Conservation (phyloP, 2,329 filamentous ascomycete genomes). For the Ophiosphaerella korrae region DNA sequence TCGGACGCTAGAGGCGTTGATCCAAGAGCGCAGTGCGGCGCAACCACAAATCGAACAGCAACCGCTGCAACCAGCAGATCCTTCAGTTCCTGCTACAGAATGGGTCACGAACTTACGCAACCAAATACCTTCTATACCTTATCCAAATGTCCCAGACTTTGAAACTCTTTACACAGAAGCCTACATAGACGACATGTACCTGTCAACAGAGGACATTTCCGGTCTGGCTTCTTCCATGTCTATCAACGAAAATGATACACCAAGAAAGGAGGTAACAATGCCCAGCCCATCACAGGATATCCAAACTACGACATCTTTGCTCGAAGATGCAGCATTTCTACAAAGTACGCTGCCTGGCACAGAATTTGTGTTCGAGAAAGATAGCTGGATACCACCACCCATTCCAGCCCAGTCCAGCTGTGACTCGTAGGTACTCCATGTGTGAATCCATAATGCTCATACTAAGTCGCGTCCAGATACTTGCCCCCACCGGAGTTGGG, state of each 20-base stretch:
- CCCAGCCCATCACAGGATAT: constrained; percentile 1
- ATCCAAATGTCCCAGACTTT: constrained; percentile 12
- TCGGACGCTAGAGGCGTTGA: constrained; percentile 26
- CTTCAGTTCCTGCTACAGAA: constrained; percentile 16
- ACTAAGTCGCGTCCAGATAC: constrained; percentile 2
- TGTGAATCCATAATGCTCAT: background rate
- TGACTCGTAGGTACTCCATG: constrained; percentile 7
- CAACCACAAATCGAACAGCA: constrained; percentile 24
- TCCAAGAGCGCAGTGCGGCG: constrained; percentile 25
- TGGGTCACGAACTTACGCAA: constrained; percentile 26
- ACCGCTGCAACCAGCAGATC: constrained; percentile 18
- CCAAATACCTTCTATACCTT: constrained; percentile 21
- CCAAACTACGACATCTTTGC: constrained; percentile 15
- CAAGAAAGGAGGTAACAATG: too few species aligned
- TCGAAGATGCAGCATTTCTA: constrained; percentile 21
- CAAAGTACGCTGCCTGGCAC: constrained; percentile 14
- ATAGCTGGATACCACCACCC: background rate
- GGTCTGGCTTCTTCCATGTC: background rate
- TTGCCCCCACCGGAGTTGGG: constrained; percentile 31
- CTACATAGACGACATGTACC: background rate
- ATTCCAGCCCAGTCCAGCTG: constrained; percentile 5
- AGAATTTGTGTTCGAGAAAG: background rate
- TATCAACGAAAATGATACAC: background rate
- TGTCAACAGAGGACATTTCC: background rate
- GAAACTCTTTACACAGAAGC: constrained; percentile 14